Percentiles rank a stretch among this genome's conserved stretches.
Evolutionary conservation across 2,329 filamentous ascomycete species (phyloP).

Genomic region (Ramularia collo-cygni): DNA sequence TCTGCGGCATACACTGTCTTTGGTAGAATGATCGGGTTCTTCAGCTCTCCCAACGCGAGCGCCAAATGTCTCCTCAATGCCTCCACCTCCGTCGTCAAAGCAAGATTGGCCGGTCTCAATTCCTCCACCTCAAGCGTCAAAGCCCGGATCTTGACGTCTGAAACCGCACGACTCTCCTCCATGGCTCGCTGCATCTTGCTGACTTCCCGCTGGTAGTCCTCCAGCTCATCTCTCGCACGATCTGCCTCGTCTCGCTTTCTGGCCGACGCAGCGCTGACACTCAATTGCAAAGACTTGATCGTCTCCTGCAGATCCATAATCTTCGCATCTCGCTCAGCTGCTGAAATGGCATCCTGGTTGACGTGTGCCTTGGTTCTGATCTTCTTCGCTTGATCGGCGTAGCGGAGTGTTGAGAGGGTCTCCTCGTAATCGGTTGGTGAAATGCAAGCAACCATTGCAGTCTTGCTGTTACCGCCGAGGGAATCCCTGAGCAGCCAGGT

Average conservation of each 20-base stretch:
- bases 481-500: constrained; percentile 92
- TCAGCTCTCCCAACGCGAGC: constrained; percentile 75
- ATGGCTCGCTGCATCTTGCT: constrained; percentile 86
- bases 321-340: constrained; percentile 88
- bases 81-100: constrained; percentile 66
- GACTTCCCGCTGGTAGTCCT: constrained; percentile 91
- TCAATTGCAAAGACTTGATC: constrained; percentile 78
- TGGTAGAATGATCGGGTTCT: constrained; percentile 75
- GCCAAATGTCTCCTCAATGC: constrained; percentile 80
- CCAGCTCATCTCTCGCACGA: constrained; percentile 73
- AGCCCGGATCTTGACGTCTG: constrained; percentile 88
- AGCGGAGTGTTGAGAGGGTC: constrained; percentile 89
- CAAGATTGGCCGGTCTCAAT: constrained; percentile 47
- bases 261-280: constrained; percentile 50
- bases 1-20: constrained; percentile 21
- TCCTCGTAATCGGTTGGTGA: constrained; percentile 94
- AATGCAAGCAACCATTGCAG: constrained; percentile 98
- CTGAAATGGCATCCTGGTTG: constrained; percentile 90
- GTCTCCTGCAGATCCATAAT: constrained; percentile 93
- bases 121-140: constrained; percentile 51
- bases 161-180: constrained; percentile 86
- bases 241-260: constrained; percentile 67
- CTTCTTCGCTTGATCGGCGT: constrained; percentile 94
- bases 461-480: constrained; percentile 93
- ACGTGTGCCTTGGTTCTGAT: constrained; percentile 91